phyloP scores from a whole-genome alignment of 805 yeast genomes.

The Saccharomycopsis schoenii region DNA sequence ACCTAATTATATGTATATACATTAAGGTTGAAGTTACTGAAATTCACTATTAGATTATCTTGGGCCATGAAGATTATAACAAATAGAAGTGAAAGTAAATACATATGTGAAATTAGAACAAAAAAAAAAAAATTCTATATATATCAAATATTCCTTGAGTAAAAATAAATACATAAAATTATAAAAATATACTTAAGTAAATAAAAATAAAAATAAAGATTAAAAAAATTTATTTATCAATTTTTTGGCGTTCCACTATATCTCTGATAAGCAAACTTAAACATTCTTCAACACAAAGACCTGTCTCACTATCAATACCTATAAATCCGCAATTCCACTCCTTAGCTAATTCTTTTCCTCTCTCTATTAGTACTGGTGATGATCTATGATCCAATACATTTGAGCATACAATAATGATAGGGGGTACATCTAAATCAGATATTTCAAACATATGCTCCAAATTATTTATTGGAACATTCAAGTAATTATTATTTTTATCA shows the following conservation, averaged over 20 bases:
- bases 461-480: background rate
- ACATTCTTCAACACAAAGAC: conserved; percentile 45
- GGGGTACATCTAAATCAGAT: conserved; percentile 36
- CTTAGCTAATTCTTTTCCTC: conserved; percentile 47
- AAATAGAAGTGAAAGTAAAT: too few species aligned
- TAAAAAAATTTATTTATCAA: background rate
- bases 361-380: conserved; percentile 48
- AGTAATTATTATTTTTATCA: background rate
- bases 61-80: too few species aligned
- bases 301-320: conserved; percentile 44
- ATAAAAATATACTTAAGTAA: background rate
- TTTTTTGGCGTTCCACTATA: conserved; percentile 32
- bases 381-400: conserved; percentile 47
- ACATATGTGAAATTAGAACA: too few species aligned
- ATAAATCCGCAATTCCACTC: conserved; percentile 60
- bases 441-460: conserved; percentile 4
- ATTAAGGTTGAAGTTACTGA: background rate
- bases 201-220: background rate
- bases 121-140: too few species aligned
- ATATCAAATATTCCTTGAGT: too few species aligned
- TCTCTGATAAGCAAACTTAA: conserved; percentile 51
- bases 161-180: too few species aligned
- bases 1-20: background rate
- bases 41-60: too few species aligned
- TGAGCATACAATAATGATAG: conserved; percentile 58